These are phyloP conservation scores for Suillus placidus DNA, from an alignment of 768 basidiomycete species.

Conservation along the genomic window DNA sequence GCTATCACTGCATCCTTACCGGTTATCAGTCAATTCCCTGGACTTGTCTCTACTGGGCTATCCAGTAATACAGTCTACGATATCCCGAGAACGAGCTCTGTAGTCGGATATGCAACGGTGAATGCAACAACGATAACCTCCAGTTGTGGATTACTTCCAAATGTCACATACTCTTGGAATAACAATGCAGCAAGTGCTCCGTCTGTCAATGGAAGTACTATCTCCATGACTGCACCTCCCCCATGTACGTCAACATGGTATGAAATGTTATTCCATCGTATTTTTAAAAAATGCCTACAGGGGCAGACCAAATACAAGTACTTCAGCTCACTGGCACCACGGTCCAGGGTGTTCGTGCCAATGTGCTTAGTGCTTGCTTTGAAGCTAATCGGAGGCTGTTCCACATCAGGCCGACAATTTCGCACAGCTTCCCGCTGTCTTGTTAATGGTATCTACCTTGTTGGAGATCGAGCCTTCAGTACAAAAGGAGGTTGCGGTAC, in stretches of 20 bases:
- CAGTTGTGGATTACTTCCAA: neutral
- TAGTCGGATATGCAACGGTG: constrained; percentile 8
- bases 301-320: neutral
- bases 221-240: no score
- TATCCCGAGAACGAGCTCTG: neutral
- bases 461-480: neutral
- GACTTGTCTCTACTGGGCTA: neutral
- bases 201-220: no score
- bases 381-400: no score
- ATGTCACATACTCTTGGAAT: neutral
- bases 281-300: neutral
- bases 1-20: neutral
- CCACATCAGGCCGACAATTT: no score
- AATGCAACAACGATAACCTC: constrained; percentile 6
- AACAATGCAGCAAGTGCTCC: no score
- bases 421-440: no score
- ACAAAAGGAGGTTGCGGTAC: neutral
- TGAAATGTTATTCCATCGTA: neutral
- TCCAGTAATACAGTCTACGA: neutral
- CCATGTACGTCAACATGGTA: neutral
- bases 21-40: constrained; percentile 1
- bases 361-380: no score
- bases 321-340: neutral
- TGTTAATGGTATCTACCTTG: neutral
- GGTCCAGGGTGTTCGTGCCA: no score